Evolutionary conservation across 2,329 filamentous ascomycete species (phyloP), one percentile per base, ranked within the genome.

Genomic region (Colletotrichum salicis): DNA sequence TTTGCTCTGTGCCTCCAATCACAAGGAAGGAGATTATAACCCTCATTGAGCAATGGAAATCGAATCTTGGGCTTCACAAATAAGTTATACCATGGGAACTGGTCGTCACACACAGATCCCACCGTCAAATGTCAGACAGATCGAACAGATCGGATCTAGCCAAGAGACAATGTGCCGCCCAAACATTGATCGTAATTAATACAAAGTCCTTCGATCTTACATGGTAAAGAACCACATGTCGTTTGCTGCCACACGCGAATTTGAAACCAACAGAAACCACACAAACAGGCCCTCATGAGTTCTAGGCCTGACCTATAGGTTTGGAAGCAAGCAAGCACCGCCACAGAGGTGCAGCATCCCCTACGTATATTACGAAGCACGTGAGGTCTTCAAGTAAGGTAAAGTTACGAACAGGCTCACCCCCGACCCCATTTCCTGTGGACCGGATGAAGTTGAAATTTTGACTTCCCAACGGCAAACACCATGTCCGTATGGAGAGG

Each of bases 371-470:
- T 19, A 19, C 37, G 6, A 41, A 41, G 37, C 37, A 41, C 37
- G 37, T 41, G 37, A 41, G 37, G 15, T 41, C 37, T 41, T 19
- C 1, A n/a, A 35, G 33, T 12, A 35, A 22, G 8, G 41, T 48
- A n/a, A 19, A 1, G 19, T 48, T n/a, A 41, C 2, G 19, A 48
- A n/a, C 41, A 48, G 8, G 41, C 15, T 19, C 8, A 22, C 41
- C 41, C 37, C 15, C 35, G 35, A 12, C 19, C 41, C 15, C 41
- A 12, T 48, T 48, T 15, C 37, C 27, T 8, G 12, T 10, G 13
- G 33, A 19, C 37, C 12, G 7, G n/a, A n/a, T 63, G 65, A 67
- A 41, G 57, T 67, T 15, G 48, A 35, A 56, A 62, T 63, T 67
- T 63, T 67, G 65, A 31, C 64, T 62, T 37, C 12, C 29, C 29